Conservation (phyloP, 441 rosid genomes). For the Eruca vesicaria region DNA sequence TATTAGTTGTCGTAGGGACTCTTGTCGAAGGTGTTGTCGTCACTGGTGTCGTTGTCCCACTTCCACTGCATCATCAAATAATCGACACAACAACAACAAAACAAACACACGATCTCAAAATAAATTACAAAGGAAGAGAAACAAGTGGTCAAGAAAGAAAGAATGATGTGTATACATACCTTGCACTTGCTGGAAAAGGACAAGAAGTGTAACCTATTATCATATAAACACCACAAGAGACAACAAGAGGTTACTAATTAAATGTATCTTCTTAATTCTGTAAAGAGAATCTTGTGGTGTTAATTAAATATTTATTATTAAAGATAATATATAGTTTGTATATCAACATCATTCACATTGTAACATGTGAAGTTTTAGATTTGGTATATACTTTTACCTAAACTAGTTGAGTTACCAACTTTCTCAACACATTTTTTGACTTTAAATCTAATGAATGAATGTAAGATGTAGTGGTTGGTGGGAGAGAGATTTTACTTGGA, state of each 20-base stretch:
- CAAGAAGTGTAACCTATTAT: conserved; percentile 45
- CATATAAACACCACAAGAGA: conserved; percentile 19
- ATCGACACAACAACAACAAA: background rate
- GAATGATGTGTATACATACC: conserved; percentile 30
- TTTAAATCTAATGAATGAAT: background rate
- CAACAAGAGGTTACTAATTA: conserved; percentile 7
- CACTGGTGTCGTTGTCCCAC: conserved; percentile 52
- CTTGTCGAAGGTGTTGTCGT: conserved; percentile 38
- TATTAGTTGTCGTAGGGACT: conserved; percentile 37
- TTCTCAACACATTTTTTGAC: background rate
- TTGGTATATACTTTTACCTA: background rate
- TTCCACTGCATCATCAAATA: conserved; percentile 31
- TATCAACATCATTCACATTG: conserved; percentile 21
- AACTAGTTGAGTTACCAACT: background rate
- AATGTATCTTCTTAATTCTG: background rate
- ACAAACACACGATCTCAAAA: conserved; percentile 9
- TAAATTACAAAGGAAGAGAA: background rate
- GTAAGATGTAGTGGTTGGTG: background rate
- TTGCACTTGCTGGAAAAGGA: conserved; percentile 47
- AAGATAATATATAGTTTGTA: conserved; percentile 7
- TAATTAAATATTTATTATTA: background rate
- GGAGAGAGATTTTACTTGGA: conserved; percentile 54
- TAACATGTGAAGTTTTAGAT: conserved; percentile 18
- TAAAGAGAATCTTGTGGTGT: conserved; percentile 20
- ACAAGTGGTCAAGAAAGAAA: background rate